Evolutionary conservation across 2,329 filamentous ascomycete genomes (phyloP).

Genomic region (Fusarium mexicanum): DNA sequence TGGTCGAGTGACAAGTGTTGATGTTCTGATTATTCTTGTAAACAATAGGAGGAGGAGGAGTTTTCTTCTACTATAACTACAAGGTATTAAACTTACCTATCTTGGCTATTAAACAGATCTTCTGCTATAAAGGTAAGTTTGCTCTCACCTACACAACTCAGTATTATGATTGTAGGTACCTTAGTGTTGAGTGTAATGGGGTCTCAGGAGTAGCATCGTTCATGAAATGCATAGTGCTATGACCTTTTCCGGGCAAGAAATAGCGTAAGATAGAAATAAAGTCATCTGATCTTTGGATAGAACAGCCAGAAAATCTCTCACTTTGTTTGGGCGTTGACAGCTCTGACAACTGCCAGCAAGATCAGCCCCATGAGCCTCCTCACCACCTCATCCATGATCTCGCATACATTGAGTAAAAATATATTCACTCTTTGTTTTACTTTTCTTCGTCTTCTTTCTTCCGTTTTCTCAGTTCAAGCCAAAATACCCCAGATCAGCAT

Average conservation of each 20-base stretch:
- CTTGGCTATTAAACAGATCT: too few relatives aligned
- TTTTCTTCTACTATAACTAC: background rate
- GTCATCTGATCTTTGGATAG: background rate
- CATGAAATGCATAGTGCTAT: background rate
- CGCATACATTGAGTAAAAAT: background rate
- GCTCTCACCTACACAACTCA: background rate
- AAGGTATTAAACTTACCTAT: background rate
- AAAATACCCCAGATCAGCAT: background rate
- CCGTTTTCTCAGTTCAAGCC: fast-evolving
- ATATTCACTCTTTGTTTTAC: background rate
- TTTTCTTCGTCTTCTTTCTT: background rate
- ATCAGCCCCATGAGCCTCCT: background rate
- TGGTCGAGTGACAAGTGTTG: background rate
- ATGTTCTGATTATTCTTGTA: background rate
- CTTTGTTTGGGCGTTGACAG: background rate
- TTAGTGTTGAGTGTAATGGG: background rate
- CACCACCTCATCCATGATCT: background rate
- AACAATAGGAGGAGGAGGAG: background rate
- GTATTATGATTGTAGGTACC: background rate
- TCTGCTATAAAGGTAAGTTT: background rate
- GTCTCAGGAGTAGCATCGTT: background rate
- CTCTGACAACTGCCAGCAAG: background rate
- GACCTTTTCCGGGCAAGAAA: background rate
- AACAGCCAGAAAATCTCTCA: slow-evolving; percentile 7
- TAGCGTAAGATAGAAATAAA: background rate